A percentile compares a stretch with the other conserved stretches of the same genome.
Evolutionary conservation across 106 monocot genomes (phyloP).

Genomic region (Agapanthus africanus): DNA sequence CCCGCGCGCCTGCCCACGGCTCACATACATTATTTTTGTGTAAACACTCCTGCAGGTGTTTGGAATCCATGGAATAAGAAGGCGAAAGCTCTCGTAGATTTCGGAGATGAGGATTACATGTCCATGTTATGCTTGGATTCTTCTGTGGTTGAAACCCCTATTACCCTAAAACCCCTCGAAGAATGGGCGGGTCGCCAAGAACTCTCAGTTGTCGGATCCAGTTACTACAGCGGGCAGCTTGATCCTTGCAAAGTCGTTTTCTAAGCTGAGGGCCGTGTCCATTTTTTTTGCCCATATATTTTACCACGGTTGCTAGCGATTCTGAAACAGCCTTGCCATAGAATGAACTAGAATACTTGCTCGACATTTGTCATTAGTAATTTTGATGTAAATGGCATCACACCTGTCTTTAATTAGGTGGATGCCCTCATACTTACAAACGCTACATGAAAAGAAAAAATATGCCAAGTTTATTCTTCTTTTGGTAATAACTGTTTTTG

Average conservation of each 20-base stretch:
- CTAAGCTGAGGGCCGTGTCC: not conserved
- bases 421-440: not conserved
- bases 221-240: slow-evolving; percentile 59
- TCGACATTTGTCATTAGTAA: not conserved
- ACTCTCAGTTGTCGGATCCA: slow-evolving; percentile 46
- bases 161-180: slow-evolving; percentile 37
- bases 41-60: too few species aligned
- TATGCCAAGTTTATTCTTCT: too few species aligned
- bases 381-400: slow-evolving; percentile 7
- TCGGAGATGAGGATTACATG: slow-evolving; percentile 59
- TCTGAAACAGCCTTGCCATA: not conserved
- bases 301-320: not conserved
- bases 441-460: too few species aligned
- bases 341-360: not conserved
- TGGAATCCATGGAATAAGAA: slow-evolving; percentile 73
- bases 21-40: too few species aligned
- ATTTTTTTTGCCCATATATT: not conserved
- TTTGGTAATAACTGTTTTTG: too few species aligned
- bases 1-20: too few species aligned
- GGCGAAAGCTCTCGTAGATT: slow-evolving; percentile 40
- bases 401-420: slow-evolving; percentile 7
- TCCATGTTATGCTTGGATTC: slow-evolving; percentile 52
- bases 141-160: slow-evolving; percentile 34
- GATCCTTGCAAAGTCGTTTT: slow-evolving; percentile 38
- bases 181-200: slow-evolving; percentile 50